Evolutionary conservation across 345 rosid species (phyloP).

Genomic region (Kernera saxatilis): DNA sequence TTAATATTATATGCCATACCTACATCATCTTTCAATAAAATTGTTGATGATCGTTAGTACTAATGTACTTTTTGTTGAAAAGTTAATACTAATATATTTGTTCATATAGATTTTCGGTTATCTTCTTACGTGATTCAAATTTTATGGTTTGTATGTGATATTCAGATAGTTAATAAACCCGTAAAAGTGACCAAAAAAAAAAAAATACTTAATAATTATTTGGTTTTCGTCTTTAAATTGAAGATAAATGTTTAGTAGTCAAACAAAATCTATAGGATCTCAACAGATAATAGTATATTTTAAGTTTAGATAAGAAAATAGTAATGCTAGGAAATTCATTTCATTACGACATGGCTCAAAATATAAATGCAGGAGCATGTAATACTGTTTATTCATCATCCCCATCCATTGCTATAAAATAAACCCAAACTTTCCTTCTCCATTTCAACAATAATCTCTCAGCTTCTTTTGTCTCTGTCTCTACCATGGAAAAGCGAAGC

Average conservation of each 20-base stretch:
- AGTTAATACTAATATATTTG: not conserved
- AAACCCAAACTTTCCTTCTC: not conserved
- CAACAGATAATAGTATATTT: not conserved
- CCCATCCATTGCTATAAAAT: slow-evolving; percentile 20
- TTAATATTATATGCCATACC: not conserved
- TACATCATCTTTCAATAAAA: not conserved
- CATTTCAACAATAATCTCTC: not conserved
- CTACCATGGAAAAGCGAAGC: slow-evolving; percentile 50
- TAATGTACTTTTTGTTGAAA: too few species aligned
- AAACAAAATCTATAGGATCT: not conserved
- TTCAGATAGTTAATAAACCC: not conserved
- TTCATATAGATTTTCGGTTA: not conserved
- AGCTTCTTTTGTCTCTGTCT: not conserved
- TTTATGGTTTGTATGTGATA: not conserved
- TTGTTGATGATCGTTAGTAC: not conserved
- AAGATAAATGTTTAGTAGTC: too few species aligned
- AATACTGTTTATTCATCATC: not conserved
- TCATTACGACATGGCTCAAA: not conserved
- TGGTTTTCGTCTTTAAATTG: too few species aligned
- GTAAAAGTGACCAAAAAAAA: too few species aligned
- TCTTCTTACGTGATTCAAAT: not conserved
- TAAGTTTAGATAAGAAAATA: not conserved
- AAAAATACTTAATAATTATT: too few species aligned
- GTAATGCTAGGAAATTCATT: not conserved
- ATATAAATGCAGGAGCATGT: not conserved